Evolutionary conservation across 1,284 basidiomycete species (phyloP).

Genomic region (Boletus semigastroideus): DNA sequence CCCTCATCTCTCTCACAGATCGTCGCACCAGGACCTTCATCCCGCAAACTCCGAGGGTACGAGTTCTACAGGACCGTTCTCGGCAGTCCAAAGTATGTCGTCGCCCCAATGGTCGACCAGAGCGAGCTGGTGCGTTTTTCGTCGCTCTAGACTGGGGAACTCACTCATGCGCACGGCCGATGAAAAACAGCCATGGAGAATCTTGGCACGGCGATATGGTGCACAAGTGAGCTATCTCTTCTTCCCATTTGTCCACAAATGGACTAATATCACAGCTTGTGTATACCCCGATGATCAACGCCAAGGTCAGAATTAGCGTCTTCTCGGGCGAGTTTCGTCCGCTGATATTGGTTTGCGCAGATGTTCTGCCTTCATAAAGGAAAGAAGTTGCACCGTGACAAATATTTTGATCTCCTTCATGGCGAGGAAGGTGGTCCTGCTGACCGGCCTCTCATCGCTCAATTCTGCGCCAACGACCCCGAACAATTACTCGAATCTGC

Average conservation of each 20-base stretch:
- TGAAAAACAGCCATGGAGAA: conserved; percentile 77
- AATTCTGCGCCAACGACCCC: conserved; percentile 93
- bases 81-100: conserved; percentile 83
- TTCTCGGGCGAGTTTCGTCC: background rate
- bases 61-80: conserved; percentile 70
- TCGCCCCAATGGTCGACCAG: conserved; percentile 98
- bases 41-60: conserved; percentile 24
- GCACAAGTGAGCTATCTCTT: conserved; percentile 51
- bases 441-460: conserved; percentile 88
- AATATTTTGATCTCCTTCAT: conserved; percentile 67
- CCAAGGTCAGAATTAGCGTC: conserved; percentile 54
- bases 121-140: conserved; percentile 78
- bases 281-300: conserved; percentile 98
- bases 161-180: background rate
- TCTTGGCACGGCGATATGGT: conserved; percentile 85
- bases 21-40: background rate
- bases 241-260: background rate
- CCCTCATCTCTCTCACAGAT: background rate
- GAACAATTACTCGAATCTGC: conserved; percentile 77
- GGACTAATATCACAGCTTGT: conserved; percentile 51
- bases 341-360: conserved; percentile 29
- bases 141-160: background rate
- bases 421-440: conserved; percentile 63
- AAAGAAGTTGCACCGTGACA: conserved; percentile 55
- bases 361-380: conserved; percentile 61